Evolutionary conservation across 768 basidiomycete genomes (phyloP).

Genomic region (Clavaria fumosa): DNA sequence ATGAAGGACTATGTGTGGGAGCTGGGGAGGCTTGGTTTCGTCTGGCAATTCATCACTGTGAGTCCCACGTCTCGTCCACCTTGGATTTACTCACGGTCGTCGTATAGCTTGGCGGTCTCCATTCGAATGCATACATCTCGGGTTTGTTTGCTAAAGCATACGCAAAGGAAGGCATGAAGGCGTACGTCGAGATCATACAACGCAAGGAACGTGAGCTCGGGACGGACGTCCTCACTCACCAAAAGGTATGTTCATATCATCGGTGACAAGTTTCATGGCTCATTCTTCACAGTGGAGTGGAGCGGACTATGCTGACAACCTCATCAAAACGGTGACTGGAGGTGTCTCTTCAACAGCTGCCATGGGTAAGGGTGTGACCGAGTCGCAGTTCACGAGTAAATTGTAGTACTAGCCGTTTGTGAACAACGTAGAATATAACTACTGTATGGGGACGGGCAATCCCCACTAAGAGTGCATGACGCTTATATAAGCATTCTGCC

Average conservation of each 20-base stretch:
- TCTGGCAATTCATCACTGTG: conserved; percentile 98
- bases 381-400: conserved; percentile 59
- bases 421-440: background rate
- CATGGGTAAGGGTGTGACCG: conserved; percentile 96
- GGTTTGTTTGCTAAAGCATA: conserved; percentile 82
- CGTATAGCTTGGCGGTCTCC: conserved; percentile 78
- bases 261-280: conserved; percentile 1
- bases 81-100: conserved; percentile 6
- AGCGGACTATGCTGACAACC: conserved; percentile 79
- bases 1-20: conserved; percentile 89
- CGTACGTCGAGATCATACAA: conserved; percentile 92
- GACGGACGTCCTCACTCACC: conserved; percentile 94
- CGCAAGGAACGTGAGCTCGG: conserved; percentile 84
- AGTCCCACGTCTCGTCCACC: conserved; percentile 15
- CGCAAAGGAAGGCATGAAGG: conserved; percentile 96
- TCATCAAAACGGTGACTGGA: conserved; percentile 93
- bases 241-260: conserved; percentile 46
- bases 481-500: background rate
- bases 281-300: conserved; percentile 67
- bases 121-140: conserved; percentile 94
- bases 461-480: background rate
- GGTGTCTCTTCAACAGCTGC: conserved; percentile 96
- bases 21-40: conserved; percentile 88
- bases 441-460: too few species aligned
- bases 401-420: conserved; percentile 17